Evolutionary conservation across 225 moss, liverwort and hornwort genomes (phyloP).

Genomic region (Marchantia paleacea): DNA sequence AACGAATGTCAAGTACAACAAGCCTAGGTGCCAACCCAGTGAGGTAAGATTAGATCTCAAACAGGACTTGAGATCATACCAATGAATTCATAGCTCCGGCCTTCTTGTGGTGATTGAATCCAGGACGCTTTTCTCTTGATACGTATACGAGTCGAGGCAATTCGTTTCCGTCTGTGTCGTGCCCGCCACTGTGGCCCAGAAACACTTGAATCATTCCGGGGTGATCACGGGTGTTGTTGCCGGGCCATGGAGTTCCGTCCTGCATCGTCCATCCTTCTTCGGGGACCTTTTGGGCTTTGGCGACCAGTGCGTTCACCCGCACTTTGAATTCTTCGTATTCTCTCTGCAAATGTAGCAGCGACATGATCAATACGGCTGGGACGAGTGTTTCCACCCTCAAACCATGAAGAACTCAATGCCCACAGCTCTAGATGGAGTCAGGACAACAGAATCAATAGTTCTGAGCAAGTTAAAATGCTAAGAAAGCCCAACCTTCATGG

Average conservation of each 20-base stretch:
- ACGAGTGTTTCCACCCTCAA: no score
- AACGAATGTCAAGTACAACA: no score
- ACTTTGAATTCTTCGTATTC: constrained; percentile 98
- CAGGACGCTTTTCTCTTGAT: constrained; percentile 87
- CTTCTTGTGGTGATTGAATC: constrained; percentile 95
- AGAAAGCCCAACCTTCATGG: constrained; percentile 92
- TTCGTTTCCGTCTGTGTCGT: constrained; percentile 90
- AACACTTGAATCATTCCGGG: constrained; percentile 99
- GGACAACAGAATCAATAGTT: no score
- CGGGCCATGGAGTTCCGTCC: constrained; percentile 97
- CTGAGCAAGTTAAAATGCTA: no score
- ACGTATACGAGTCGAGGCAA: constrained; percentile 91
- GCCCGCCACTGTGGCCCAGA: constrained; percentile 86
- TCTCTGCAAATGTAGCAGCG: constrained; percentile 40
- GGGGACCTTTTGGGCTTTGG: constrained; percentile 80
- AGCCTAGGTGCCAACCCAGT: no score
- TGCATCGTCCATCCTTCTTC: constrained; percentile 99
- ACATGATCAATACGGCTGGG: no score
- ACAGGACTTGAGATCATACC: constrained; percentile 26
- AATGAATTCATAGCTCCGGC: constrained; percentile 95
- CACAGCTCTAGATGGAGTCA: no score
- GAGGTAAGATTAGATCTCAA: background rate
- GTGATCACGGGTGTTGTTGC: constrained; percentile 83
- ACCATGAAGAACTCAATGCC: no score
- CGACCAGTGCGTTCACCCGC: constrained; percentile 83